Evolutionary conservation across 2,329 filamentous ascomycete species (phyloP), one percentile per base, ranked within the genome.

Genomic region (Paracorniculantispora psalliotae): DNA sequence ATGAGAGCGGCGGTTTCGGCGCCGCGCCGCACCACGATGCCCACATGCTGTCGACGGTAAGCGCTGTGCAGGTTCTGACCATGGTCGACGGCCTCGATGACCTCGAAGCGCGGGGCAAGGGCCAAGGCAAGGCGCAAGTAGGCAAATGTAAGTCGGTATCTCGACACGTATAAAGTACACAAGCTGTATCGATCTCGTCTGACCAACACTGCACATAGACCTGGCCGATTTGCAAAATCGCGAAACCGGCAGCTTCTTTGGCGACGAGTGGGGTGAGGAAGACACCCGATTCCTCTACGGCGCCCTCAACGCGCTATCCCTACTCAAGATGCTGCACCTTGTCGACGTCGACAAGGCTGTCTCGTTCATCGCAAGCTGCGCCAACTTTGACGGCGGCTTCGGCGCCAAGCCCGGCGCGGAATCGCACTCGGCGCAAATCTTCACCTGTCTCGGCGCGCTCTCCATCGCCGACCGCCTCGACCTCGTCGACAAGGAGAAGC

Each of bases 211-310:
- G 43, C 15, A 10, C 56, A 25, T 67, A 85, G 91, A 88, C 75
- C 92, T 97, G 67, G 88, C 92, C 62, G 78, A 79, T 63, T 81
- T 97, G 54, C 94, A 99, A 69, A 88, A 96, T 70, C 79, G 77
- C 21, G 79, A 88, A 58, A 91, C 88, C 3, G 94, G 94, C 61
- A 94, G 90, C 0, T 97, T 99, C 73, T 85, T 88, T 57, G 94
- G 94, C 52, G 94, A 99, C 69, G 88, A 96, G 73, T 99, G 92
- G 92, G 94, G 94, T 33, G 94, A 99, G 73, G 88, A 89, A 63
- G 94, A 99, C 73, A 97, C 94, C 0, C 86, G 94, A 25, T 99
- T 99, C 70, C 80, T 99, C 12, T 97, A 96, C 70, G 89, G 89
- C 37, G 92, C 91, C 8, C 80, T 99, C 59, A 96, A 96, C 71